phyloP scores from a whole-genome alignment of 345 rosid species.

The Excoecaria agallocha region DNA sequence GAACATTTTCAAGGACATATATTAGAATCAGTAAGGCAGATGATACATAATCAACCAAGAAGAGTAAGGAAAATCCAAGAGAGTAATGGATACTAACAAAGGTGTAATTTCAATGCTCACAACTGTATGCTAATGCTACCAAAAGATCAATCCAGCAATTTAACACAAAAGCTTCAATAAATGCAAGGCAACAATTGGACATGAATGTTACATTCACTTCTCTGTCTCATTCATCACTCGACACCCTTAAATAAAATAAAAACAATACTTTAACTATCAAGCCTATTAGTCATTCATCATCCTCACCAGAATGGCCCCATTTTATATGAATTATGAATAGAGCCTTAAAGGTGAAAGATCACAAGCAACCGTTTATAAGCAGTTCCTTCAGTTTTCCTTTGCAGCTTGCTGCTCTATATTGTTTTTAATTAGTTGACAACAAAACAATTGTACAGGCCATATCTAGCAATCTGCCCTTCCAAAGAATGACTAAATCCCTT shows the following conservation, averaged over 20 bases:
- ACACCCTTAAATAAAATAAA: not conserved
- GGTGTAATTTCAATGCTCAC: not conserved
- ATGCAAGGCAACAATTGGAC: not conserved
- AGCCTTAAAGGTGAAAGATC: not conserved
- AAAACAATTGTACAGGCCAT: not conserved
- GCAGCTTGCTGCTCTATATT: not conserved
- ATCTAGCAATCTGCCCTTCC: not conserved
- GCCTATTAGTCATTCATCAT: not conserved
- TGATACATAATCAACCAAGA: not conserved
- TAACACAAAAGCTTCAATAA: not conserved
- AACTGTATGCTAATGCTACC: not conserved
- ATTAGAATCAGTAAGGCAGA: slow-evolving; percentile 4
- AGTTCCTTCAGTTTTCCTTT: not conserved
- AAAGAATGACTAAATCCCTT: not conserved
- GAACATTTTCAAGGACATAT: slow-evolving; percentile 19
- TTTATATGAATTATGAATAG: not conserved
- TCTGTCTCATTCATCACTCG: not conserved
- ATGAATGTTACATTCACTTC: not conserved
- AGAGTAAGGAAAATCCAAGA: not conserved
- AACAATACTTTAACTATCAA: not conserved
- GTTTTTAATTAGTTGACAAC: not conserved
- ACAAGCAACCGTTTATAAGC: not conserved
- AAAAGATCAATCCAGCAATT: not conserved
- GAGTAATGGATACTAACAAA: not conserved
- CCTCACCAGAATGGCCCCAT: not conserved